A percentile compares a stretch with the other conserved stretches of the same genome.
Evolutionary conservation across 1,139 yeast genomes (phyloP).

Genomic region (Taphrina populina): DNA sequence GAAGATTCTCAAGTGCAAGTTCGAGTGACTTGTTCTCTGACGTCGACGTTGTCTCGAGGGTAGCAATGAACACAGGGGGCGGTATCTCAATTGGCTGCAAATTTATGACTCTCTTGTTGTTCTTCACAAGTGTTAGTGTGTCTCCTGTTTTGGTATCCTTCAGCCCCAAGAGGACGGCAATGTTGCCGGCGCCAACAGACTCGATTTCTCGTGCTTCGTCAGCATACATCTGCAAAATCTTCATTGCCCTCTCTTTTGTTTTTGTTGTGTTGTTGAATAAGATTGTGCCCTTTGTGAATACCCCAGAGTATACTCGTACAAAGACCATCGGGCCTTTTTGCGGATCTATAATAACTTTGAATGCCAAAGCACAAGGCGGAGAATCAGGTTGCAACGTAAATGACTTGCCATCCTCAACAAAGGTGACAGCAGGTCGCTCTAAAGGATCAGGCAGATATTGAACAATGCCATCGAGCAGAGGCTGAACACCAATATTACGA

Average conservation of each 20-base stretch:
- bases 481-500: slow-evolving; percentile 90
- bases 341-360: slow-evolving; percentile 85
- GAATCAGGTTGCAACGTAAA: slow-evolving; percentile 4
- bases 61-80: slow-evolving; percentile 87
- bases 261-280: slow-evolving; percentile 71
- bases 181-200: slow-evolving; percentile 68
- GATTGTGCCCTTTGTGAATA: slow-evolving; percentile 59
- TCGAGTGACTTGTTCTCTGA: slow-evolving; percentile 75
- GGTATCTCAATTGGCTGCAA: slow-evolving; percentile 80
- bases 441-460: slow-evolving; percentile 79
- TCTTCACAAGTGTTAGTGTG: slow-evolving; percentile 60
- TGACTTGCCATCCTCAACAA: slow-evolving; percentile 8
- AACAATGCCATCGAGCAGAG: slow-evolving; percentile 77
- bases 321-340: slow-evolving; percentile 77
- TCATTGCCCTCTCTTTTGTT: slow-evolving; percentile 62
- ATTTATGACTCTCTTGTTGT: slow-evolving; percentile 44
- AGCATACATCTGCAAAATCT: slow-evolving; percentile 81
- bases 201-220: slow-evolving; percentile 73
- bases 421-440: slow-evolving; percentile 53
- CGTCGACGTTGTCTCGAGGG: slow-evolving; percentile 77
- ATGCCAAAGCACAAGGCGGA: slow-evolving; percentile 74
- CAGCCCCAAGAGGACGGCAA: slow-evolving; percentile 83
- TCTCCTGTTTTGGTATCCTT: slow-evolving; percentile 85
- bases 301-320: slow-evolving; percentile 84
- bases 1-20: slow-evolving; percentile 60